Conservation (phyloP, 805 yeast genomes). For the Candida ponderosae region DNA sequence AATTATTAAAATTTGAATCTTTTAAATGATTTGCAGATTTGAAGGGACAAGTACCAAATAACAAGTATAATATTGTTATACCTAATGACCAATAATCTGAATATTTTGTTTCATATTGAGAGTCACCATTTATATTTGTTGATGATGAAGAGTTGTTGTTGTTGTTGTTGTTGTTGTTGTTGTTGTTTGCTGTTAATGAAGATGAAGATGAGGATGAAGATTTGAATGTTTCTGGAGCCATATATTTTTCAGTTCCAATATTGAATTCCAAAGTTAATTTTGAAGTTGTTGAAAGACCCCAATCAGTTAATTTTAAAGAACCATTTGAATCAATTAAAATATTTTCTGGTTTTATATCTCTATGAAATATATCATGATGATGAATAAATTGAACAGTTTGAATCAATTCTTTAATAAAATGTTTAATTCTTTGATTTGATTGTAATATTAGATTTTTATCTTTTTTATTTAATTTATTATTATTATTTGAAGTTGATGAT, state of each 20-base stretch:
- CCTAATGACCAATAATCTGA: conserved; percentile 90
- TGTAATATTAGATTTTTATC: not conserved
- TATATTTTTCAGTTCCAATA: conserved; percentile 80
- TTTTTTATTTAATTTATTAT: no score
- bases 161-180: not conserved
- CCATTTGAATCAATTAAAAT: conserved; percentile 45
- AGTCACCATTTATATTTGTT: not conserved
- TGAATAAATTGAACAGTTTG: conserved; percentile 50
- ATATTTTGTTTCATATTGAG: conserved; percentile 58
- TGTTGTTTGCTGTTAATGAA: conserved; percentile 20
- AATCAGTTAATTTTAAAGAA: conserved; percentile 57
- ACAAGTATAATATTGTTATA: conserved; percentile 65
- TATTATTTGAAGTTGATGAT: no score
- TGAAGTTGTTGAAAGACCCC: conserved; percentile 55
- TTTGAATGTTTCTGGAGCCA: conserved; percentile 82
- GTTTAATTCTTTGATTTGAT: conserved; percentile 12
- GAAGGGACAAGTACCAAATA: conserved; percentile 84
- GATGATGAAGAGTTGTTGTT: not conserved
- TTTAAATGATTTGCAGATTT: conserved; percentile 54
- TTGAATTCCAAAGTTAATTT: conserved; percentile 23
- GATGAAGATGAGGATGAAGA: conserved; percentile 5
- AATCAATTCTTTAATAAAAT: conserved; percentile 39
- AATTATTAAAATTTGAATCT: conserved; percentile 63
- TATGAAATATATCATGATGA: conserved; percentile 50
- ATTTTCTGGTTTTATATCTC: conserved; percentile 73